Percentiles rank a stretch among this genome's conserved stretches.
These are phyloP conservation scores for Aaosphaeria pasadenensis DNA, from an alignment of 2,329 filamentous ascomycete species.

Conservation along the genomic window DNA sequence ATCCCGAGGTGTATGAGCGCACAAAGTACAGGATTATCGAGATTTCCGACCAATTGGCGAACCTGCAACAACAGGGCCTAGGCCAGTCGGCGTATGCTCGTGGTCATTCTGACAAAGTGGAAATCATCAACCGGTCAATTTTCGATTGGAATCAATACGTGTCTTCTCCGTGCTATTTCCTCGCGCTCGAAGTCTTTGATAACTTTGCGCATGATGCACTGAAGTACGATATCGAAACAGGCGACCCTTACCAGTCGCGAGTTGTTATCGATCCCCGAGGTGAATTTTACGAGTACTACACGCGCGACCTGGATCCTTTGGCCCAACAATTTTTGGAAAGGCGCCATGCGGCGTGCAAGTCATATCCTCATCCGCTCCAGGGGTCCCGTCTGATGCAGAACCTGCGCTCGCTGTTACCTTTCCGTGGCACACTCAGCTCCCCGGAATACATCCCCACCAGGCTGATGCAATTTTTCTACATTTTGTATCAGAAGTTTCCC, in stretches of 20 bases:
- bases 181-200: constrained; percentile 97
- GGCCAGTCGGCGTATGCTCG: constrained; percentile 62
- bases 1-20: constrained; percentile 88
- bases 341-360: constrained; percentile 68
- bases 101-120: constrained; percentile 80
- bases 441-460: constrained; percentile 94
- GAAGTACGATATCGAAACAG: constrained; percentile 81
- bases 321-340: constrained; percentile 79
- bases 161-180: constrained; percentile 93
- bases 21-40: constrained; percentile 96
- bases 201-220: constrained; percentile 96
- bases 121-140: constrained; percentile 91
- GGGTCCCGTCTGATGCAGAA: constrained; percentile 55
- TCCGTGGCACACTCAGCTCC: constrained; percentile 70
- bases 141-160: constrained; percentile 91
- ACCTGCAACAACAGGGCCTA: constrained; percentile 71
- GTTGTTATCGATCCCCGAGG: constrained; percentile 82
- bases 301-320: constrained; percentile 73
- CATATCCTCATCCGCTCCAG: constrained; percentile 62
- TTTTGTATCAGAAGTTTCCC: constrained; percentile 84
- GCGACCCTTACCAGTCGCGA: constrained; percentile 79
- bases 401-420: constrained; percentile 63
- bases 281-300: constrained; percentile 95
- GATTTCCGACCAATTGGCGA: constrained; percentile 79
- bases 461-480: constrained; percentile 95